Conservation (phyloP, 2,329 filamentous ascomycete species). For the Alternaria arborescens region DNA sequence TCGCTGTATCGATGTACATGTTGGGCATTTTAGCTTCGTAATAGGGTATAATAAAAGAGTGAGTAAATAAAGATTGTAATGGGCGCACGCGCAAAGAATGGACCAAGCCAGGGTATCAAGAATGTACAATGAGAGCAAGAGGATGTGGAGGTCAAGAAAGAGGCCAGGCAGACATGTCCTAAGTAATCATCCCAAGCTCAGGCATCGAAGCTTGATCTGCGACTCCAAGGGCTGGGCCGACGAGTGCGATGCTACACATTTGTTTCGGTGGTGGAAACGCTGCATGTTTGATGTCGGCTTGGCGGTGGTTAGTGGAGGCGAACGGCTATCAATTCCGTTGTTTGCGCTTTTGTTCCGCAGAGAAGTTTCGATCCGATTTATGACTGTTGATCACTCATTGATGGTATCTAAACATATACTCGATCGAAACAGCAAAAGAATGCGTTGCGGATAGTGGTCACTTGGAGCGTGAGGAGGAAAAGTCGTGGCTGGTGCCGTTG, state of each 20-base stretch:
- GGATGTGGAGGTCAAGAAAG: conserved; percentile 12
- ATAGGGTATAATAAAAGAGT: not conserved
- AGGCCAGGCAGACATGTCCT: conserved; percentile 25
- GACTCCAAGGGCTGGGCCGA: conserved; percentile 11
- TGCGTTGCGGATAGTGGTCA: not conserved
- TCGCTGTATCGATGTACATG: conserved; percentile 48
- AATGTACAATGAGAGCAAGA: conserved; percentile 7
- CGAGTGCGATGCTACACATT: conserved; percentile 30
- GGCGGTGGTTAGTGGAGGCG: conserved; percentile 13
- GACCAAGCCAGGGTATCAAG: conserved; percentile 8
- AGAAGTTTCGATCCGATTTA: not conserved
- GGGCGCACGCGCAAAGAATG: conserved; percentile 3
- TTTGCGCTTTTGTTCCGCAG: not conserved
- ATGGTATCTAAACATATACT: not conserved
- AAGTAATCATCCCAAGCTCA: conserved; percentile 17
- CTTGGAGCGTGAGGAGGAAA: not conserved
- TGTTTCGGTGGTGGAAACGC: conserved; percentile 41
- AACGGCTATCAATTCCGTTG: not conserved
- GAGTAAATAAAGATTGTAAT: conserved; percentile 8
- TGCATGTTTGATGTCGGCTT: conserved; percentile 32
- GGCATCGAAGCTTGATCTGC: conserved; percentile 26
- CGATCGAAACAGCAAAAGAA: not conserved
- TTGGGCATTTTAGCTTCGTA: not conserved
- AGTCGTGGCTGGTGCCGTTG: not conserved
- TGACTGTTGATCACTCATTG: not conserved